Conservation (phyloP, 768 basidiomycete species). For the Daedaleopsis nitida region DNA sequence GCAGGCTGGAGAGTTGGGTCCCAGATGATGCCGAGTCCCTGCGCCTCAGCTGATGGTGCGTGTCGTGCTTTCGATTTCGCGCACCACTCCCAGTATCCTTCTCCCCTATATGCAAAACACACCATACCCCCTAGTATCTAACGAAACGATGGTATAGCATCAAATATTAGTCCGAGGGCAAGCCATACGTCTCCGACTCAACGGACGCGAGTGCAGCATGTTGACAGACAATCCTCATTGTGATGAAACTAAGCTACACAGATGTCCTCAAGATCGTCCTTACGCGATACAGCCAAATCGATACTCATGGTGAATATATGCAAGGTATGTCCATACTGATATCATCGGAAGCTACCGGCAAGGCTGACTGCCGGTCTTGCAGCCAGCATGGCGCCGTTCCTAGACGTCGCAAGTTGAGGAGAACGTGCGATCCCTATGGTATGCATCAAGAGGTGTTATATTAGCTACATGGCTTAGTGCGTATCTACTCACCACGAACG, state of each 20-base stretch:
- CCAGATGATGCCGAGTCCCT: conserved; percentile 13
- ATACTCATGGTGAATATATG: too few species aligned
- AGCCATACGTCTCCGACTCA: too few species aligned
- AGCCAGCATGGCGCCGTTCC: neutral
- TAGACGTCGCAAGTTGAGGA: conserved; percentile 11
- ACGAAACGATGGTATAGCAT: neutral
- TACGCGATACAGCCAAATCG: too few species aligned
- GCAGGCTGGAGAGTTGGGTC: conserved; percentile 24
- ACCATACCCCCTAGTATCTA: neutral
- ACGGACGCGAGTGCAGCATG: too few species aligned
- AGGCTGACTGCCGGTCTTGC: neutral
- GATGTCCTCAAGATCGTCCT: too few species aligned
- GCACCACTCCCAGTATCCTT: too few species aligned
- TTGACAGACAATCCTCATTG: too few species aligned
- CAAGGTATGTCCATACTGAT: neutral
- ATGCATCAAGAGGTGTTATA: neutral
- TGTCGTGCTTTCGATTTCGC: neutral
- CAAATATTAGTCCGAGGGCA: neutral
- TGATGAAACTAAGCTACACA: too few species aligned
- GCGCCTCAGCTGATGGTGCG: neutral
- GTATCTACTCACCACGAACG: conserved; percentile 4
- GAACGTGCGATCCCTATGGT: conserved; percentile 7
- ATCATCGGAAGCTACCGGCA: neutral
- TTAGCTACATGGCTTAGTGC: neutral
- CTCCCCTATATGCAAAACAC: neutral